These are phyloP conservation scores for Medicago lupulina DNA, from an alignment of 306 rosid genomes.

Conservation along the genomic window DNA sequence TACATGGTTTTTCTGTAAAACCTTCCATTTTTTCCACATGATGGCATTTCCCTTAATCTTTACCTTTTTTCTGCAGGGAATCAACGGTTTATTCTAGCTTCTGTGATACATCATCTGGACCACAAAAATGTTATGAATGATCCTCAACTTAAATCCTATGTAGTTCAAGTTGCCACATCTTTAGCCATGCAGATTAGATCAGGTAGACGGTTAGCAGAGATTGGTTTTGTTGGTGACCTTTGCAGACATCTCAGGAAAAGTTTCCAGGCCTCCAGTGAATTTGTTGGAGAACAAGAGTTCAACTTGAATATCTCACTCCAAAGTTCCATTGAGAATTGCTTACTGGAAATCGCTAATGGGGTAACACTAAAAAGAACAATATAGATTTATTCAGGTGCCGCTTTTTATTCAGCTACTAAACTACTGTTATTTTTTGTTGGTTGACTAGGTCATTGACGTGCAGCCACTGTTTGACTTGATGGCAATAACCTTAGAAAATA, in stretches of 20 bases:
- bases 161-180: slow-evolving; percentile 79
- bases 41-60: slow-evolving; percentile 20
- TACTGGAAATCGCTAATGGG: slow-evolving; percentile 83
- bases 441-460: slow-evolving; percentile 69
- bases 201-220: slow-evolving; percentile 66
- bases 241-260: slow-evolving; percentile 98
- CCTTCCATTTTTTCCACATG: not conserved
- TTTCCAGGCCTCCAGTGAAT: slow-evolving; percentile 64
- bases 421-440: slow-evolving; percentile 29
- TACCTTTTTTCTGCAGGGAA: slow-evolving; percentile 62
- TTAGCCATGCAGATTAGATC: slow-evolving; percentile 84
- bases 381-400: slow-evolving; percentile 4
- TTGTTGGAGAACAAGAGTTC: slow-evolving; percentile 79
- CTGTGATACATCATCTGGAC: slow-evolving; percentile 87
- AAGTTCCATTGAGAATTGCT: slow-evolving; percentile 86
- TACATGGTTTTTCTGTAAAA: not conserved
- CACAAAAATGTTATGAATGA: slow-evolving; percentile 87
- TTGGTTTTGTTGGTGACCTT: slow-evolving; percentile 88
- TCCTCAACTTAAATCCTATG: slow-evolving; percentile 71
- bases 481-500: slow-evolving; percentile 83
- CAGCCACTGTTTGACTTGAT: slow-evolving; percentile 83
- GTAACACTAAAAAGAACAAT: slow-evolving; percentile 40
- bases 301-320: slow-evolving; percentile 75
- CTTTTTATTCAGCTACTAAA: slow-evolving; percentile 34
- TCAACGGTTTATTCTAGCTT: slow-evolving; percentile 73